Evolutionary conservation across 164 flowering plant genomes (phyloP), one percentile per base, ranked within the genome.

Genomic region (Vitis rotundifolia): DNA sequence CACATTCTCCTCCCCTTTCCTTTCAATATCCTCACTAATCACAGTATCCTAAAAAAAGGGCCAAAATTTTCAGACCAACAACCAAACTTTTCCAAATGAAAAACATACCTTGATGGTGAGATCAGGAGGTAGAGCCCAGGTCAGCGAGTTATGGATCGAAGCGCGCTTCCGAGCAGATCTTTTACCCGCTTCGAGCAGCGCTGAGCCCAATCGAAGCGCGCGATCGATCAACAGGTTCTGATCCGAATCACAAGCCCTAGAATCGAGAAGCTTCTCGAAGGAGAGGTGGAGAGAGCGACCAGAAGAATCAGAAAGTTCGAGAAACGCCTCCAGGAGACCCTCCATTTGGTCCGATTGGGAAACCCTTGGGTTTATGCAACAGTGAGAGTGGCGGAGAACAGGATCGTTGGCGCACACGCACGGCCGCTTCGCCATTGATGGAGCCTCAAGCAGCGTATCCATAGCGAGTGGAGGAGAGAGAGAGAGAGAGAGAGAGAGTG

Each of bases 61-160:
- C 13, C 31, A 29, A 28, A 59, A 11, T 5, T 10, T 9, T 9
- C 18, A 62, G 19, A 64, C 14, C 61, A 26, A 44, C 7, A 63
- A 18, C 52, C 10, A 48, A 22, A 22, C 59, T 49, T 2, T 10
- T 2, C 26, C 18, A 22, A 69, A 61, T 11, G 11, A 15, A 26
- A 49, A 18, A 29, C 79, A 4, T 52, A 94, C 98, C 74, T 88
- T 90, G 78, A 86, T 82, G 54, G 97, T 90, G 83, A 94, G 91
- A 78, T 92, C 98, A 19, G 85, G 82, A 56, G 96, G 86, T 19
- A 94, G 92, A 58, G 86, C 80, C 98, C 98, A 94, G 6, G 77
- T 70, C 57, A 76, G 51, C 2, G 92, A 89, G 76, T 94, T 94
- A 67, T 90, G 93, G 67, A 68, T 64, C 16, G 87, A 73, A 49